Evolutionary conservation across 352 stramenopile species (phyloP).

Genomic region (Globisporangium nunn): DNA sequence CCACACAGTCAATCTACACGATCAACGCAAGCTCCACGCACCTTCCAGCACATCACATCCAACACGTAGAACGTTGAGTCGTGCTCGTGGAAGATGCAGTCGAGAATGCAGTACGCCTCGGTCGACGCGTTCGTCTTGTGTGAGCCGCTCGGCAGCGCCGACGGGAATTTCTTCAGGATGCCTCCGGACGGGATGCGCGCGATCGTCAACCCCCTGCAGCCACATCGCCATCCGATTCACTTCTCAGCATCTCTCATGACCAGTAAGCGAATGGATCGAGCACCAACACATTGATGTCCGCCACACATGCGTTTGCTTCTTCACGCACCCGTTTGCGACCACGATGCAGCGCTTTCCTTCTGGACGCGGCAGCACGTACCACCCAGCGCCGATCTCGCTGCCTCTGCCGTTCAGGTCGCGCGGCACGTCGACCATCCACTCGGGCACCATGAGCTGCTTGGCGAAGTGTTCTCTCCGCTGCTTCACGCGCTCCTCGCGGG

Average conservation of each 20-base stretch:
- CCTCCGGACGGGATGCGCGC: constrained; percentile 71
- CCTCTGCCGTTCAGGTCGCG: constrained; percentile 73
- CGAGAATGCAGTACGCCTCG: constrained; percentile 85
- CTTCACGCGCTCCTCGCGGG: constrained; percentile 73
- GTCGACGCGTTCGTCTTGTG: constrained; percentile 62
- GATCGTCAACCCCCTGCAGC: constrained; percentile 59
- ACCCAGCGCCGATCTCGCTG: constrained; percentile 65
- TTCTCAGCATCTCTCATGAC: neutral
- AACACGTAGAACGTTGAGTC: constrained; percentile 88
- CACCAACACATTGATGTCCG: neutral
- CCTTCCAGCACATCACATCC: constrained; percentile 93
- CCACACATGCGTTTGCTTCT: neutral
- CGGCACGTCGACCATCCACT: constrained; percentile 88
- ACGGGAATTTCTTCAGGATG: constrained; percentile 85
- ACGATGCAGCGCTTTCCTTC: constrained; percentile 89
- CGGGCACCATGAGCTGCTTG: constrained; percentile 79
- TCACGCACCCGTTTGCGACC: constrained; percentile 67
- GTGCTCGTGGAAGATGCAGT: constrained; percentile 89
- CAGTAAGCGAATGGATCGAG: neutral
- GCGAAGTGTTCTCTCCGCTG: constrained; percentile 65
- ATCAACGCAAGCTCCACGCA: constrained; percentile 4
- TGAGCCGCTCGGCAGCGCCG: constrained; percentile 72
- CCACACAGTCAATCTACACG: no score
- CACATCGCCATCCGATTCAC: neutral
- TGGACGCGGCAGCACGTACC: constrained; percentile 88